These are phyloP conservation scores for Liquidambar formosana DNA, from an alignment of 164 flowering plant genomes.

Conservation along the genomic window DNA sequence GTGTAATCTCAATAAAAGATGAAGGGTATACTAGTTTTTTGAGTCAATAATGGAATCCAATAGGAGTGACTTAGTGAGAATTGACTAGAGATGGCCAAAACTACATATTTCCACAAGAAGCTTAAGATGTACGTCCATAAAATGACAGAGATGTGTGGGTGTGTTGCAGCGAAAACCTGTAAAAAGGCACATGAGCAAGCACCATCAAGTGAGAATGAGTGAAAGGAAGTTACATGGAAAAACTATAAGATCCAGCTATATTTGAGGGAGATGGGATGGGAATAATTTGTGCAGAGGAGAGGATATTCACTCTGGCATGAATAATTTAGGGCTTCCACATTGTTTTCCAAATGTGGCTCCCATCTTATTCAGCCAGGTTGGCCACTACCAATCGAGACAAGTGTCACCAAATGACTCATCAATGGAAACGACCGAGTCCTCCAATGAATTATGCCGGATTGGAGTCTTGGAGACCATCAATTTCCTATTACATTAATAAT, in stretches of 20 bases:
- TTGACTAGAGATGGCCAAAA: background rate
- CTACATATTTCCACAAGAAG: background rate
- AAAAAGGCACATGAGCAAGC: background rate
- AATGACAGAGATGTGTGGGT: background rate
- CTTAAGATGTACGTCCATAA: background rate
- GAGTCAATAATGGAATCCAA: background rate
- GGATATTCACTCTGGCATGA: too few relatives aligned
- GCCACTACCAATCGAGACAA: background rate
- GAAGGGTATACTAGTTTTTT: too few relatives aligned
- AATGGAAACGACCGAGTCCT: too few relatives aligned
- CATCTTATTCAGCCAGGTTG: background rate
- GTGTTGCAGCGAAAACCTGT: background rate
- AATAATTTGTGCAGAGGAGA: background rate
- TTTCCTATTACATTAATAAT: too few relatives aligned
- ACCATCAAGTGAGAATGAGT: background rate
- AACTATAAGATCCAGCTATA: background rate
- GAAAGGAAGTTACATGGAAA: background rate
- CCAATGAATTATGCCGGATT: too few relatives aligned
- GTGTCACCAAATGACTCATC: background rate
- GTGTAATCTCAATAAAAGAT: too few relatives aligned
- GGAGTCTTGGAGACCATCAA: too few relatives aligned
- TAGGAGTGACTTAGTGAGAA: background rate
- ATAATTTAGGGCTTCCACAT: too few relatives aligned
- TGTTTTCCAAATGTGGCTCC: too few relatives aligned
- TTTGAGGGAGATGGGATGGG: background rate